These are phyloP conservation scores for Talaromyces sp. DNA, from an alignment of 2,329 filamentous ascomycete genomes.

Conservation along the genomic window DNA sequence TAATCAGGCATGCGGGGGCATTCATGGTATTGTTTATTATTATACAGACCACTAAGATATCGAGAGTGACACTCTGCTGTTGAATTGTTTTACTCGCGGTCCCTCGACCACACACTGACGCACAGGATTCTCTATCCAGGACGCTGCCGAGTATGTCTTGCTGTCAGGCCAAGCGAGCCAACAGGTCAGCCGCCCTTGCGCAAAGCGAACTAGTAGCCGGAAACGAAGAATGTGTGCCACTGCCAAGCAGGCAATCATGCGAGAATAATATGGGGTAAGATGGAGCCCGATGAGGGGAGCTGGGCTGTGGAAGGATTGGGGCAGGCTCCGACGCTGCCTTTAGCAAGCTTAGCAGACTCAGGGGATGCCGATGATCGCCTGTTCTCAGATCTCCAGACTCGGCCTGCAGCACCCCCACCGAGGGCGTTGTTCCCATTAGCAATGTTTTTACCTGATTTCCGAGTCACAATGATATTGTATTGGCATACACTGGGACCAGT, in stretches of 20 bases:
- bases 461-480: background rate
- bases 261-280: background rate
- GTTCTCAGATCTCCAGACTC: background rate
- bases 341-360: background rate
- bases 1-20: background rate
- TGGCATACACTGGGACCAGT: background rate
- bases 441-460: no score
- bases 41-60: background rate
- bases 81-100: background rate
- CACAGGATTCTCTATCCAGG: no score
- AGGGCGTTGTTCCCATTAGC: no score
- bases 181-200: background rate
- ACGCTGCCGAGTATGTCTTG: no score
- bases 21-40: no score
- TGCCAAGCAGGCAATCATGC: background rate
- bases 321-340: background rate
- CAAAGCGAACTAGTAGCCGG: background rate
- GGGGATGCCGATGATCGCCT: background rate
- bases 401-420: background rate
- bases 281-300: background rate
- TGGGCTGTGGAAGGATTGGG: background rate
- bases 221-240: background rate
- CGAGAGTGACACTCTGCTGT: background rate
- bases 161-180: background rate
- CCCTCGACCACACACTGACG: background rate